Percentiles rank a stretch among this genome's conserved stretches.
Evolutionary conservation across 1,284 basidiomycete species (phyloP).

Genomic region (Fistulinella staudtii): DNA sequence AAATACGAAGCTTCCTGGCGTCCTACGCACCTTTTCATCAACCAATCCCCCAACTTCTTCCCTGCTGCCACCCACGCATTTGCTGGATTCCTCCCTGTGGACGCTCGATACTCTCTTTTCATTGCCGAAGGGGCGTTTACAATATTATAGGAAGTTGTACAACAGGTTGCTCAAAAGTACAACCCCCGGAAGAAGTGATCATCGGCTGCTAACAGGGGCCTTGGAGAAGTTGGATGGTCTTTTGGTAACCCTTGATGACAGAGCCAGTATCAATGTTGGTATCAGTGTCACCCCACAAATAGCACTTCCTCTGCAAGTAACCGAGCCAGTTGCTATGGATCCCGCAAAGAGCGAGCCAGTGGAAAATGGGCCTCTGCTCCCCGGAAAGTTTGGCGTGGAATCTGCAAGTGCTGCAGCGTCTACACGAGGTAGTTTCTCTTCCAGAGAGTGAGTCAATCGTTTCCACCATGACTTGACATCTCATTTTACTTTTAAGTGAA

Average conservation of each 20-base stretch:
- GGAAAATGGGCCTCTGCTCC: constrained; percentile 10
- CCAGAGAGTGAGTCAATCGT: constrained; percentile 48
- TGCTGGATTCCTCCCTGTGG: constrained; percentile 56
- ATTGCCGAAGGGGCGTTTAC: constrained; percentile 79
- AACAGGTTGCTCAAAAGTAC: constrained; percentile 84
- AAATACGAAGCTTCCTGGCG: constrained; percentile 67
- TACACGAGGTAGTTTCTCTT: constrained; percentile 47
- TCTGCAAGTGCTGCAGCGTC: constrained; percentile 47
- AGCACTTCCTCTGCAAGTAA: constrained; percentile 29
- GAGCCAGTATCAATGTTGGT: constrained; percentile 47
- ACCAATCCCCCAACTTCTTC: constrained; percentile 56
- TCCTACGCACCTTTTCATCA: constrained; percentile 70
- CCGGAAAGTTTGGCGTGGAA: constrained; percentile 30
- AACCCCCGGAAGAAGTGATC: constrained; percentile 83
- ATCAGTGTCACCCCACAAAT: constrained; percentile 15
- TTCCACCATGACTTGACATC: constrained; percentile 2
- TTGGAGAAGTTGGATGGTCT: constrained; percentile 80
- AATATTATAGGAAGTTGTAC: constrained; percentile 94
- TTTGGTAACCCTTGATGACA: constrained; percentile 62
- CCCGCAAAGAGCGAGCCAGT: constrained; percentile 1
- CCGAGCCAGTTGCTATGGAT: constrained; percentile 39
- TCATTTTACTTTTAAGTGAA: constrained; percentile 39
- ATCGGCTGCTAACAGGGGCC: constrained; percentile 76
- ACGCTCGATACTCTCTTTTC: constrained; percentile 86
- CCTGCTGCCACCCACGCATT: constrained; percentile 34